phyloP scores from a whole-genome alignment of 306 rosid species.

The Ammopiptanthus mongolicus region DNA sequence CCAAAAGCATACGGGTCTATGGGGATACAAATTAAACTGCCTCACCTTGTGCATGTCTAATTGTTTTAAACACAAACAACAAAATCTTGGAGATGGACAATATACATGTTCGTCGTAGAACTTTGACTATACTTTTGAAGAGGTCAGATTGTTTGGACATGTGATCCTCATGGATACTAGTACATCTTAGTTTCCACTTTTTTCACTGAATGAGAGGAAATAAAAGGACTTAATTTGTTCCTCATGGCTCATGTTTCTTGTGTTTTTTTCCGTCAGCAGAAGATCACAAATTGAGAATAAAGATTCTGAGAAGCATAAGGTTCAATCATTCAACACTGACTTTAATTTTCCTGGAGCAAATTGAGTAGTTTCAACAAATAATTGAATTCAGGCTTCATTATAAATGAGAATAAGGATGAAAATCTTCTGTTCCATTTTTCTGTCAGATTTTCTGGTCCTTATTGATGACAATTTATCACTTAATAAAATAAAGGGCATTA shows the following conservation, averaged over 20 bases:
- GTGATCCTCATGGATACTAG: neutral
- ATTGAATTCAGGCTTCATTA: neutral
- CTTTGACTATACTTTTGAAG: slow-evolving; percentile 19
- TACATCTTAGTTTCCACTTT: neutral
- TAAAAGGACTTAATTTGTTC: neutral
- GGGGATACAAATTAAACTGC: neutral
- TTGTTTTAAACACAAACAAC: neutral
- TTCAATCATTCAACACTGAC: neutral
- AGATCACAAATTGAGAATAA: neutral
- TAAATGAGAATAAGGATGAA: neutral
- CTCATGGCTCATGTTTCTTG: neutral
- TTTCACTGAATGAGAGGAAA: neutral
- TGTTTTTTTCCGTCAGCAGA: neutral
- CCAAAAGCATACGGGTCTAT: neutral
- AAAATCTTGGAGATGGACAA: neutral
- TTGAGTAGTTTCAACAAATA: neutral
- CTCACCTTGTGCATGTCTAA: neutral
- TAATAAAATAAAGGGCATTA: too few relatives aligned
- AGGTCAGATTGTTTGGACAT: neutral
- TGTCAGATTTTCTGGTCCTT: too few relatives aligned
- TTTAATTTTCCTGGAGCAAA: neutral
- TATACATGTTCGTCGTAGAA: slow-evolving; percentile 9
- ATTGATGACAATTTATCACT: too few relatives aligned
- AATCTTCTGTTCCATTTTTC: too few relatives aligned
- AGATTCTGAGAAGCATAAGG: neutral